These are phyloP conservation scores for Bipolaris sorokiniana DNA, from an alignment of 2,329 filamentous ascomycete species.

Conservation along the genomic window DNA sequence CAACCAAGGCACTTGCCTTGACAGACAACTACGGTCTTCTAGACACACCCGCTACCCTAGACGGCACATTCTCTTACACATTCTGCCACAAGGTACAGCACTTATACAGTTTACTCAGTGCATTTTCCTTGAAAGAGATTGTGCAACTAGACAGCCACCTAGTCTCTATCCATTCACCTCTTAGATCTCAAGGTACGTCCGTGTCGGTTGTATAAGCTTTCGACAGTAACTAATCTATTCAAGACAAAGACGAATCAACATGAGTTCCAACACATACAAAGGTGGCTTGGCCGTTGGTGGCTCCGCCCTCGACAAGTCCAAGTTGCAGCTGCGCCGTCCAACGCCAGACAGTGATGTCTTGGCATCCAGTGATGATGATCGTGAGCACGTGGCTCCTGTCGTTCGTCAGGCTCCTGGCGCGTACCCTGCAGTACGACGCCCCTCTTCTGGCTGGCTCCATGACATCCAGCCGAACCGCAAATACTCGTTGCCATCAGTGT, in stretches of 20 bases:
- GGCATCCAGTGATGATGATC: slow-evolving; percentile 93
- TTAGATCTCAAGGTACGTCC: slow-evolving; percentile 23
- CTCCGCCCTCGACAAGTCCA: slow-evolving; percentile 68
- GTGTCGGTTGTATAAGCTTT: neutral
- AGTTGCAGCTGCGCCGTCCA: slow-evolving; percentile 72
- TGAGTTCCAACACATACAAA: slow-evolving; percentile 40
- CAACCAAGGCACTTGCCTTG: slow-evolving; percentile 16
- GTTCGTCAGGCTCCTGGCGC: slow-evolving; percentile 28
- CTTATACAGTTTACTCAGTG: slow-evolving; percentile 15
- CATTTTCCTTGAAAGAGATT: slow-evolving; percentile 15
- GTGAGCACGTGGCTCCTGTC: slow-evolving; percentile 58
- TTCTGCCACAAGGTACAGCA: slow-evolving; percentile 14
- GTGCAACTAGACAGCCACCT: slow-evolving; percentile 7
- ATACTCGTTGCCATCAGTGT: slow-evolving; percentile 70
- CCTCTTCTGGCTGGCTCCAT: slow-evolving; percentile 71
- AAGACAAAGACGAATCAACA: slow-evolving; percentile 21
- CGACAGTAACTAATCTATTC: slow-evolving; percentile 13
- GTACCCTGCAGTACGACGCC: slow-evolving; percentile 37
- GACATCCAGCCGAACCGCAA: slow-evolving; percentile 75
- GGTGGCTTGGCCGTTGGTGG: slow-evolving; percentile 37
- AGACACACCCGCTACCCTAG: slow-evolving; percentile 17
- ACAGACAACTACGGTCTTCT: slow-evolving; percentile 17
- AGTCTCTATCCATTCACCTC: slow-evolving; percentile 6
- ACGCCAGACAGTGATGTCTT: slow-evolving; percentile 94
- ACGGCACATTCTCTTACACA: slow-evolving; percentile 14